A percentile compares a stretch with the other conserved stretches of the same genome.
phyloP scores from a whole-genome alignment of 1,139 yeast genomes.

The Suhomyces bokatorum region DNA sequence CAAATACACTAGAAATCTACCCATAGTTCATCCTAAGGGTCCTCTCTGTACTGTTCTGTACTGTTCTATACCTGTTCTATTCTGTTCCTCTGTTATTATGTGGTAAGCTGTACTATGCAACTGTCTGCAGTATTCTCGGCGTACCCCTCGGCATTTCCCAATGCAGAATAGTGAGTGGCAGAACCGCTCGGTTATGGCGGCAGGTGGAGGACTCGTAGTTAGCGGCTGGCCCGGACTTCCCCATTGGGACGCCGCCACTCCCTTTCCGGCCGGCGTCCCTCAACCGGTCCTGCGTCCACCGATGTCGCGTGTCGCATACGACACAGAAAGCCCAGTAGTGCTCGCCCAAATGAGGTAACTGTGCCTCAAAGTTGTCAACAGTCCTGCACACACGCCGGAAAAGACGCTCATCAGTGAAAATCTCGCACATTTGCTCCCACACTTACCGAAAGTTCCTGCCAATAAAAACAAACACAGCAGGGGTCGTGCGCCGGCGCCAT shows the following conservation, averaged over 20 bases:
- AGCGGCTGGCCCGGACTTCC: constrained; percentile 3
- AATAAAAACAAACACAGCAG: constrained; percentile 12
- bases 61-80: too few relatives aligned
- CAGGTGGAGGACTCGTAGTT: background rate
- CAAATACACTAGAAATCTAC: too few relatives aligned
- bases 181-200: background rate
- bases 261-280: constrained; percentile 2
- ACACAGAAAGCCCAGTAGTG: background rate
- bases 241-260: background rate
- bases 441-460: constrained; percentile 12
- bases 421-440: constrained; percentile 9
- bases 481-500: background rate
- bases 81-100: too few relatives aligned
- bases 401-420: constrained; percentile 4
- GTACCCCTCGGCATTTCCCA: background rate
- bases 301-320: constrained; percentile 8
- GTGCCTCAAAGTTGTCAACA: constrained; percentile 3
- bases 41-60: too few relatives aligned
- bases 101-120: too few relatives aligned
- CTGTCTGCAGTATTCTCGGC: too few relatives aligned
- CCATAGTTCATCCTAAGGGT: too few relatives aligned
- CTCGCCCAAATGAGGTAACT: constrained; percentile 4
- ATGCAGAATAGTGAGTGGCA: background rate
- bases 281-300: background rate
- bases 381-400: constrained; percentile 4